A percentile compares a stretch with the other conserved stretches of the same genome.
phyloP scores from a whole-genome alignment of 495 filamentous ascomycete species.

The Tuber calosporum region DNA sequence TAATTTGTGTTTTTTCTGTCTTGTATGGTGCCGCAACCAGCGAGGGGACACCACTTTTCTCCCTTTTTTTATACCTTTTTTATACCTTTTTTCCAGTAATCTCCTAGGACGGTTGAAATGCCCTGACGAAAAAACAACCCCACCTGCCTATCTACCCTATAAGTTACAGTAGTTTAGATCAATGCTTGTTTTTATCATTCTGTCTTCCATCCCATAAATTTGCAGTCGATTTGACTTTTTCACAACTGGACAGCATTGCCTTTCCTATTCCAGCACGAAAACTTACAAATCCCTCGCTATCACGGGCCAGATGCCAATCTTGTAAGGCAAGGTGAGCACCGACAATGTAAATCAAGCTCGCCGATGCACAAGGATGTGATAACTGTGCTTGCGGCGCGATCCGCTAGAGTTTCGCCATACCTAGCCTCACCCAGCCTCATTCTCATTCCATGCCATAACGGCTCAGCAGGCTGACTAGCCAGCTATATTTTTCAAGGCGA shows the following conservation, averaged over 20 bases:
- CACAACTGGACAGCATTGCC: neutral
- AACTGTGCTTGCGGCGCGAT: too few species aligned
- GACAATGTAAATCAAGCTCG: neutral
- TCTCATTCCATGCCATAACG: neutral
- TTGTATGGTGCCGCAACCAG: neutral
- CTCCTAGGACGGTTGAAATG: neutral
- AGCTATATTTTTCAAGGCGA: neutral
- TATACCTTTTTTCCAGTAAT: neutral
- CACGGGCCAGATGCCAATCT: neutral
- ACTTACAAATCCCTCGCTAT: neutral
- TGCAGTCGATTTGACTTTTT: neutral
- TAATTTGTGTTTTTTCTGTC: neutral
- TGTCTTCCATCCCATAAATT: neutral
- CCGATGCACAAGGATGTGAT: neutral
- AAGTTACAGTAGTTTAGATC: conserved; percentile 1
- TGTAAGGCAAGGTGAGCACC: neutral
- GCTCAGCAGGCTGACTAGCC: neutral
- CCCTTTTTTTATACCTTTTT: neutral
- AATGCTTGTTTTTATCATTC: neutral
- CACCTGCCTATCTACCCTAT: neutral
- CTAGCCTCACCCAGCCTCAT: neutral
- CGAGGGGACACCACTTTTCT: neutral
- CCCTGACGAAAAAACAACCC: neutral
- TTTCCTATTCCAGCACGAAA: neutral
- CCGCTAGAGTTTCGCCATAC: neutral